Evolutionary conservation across 345 rosid species (phyloP), one percentile per base, ranked within the genome.

Genomic region (Eucalyptus sp.): DNA sequence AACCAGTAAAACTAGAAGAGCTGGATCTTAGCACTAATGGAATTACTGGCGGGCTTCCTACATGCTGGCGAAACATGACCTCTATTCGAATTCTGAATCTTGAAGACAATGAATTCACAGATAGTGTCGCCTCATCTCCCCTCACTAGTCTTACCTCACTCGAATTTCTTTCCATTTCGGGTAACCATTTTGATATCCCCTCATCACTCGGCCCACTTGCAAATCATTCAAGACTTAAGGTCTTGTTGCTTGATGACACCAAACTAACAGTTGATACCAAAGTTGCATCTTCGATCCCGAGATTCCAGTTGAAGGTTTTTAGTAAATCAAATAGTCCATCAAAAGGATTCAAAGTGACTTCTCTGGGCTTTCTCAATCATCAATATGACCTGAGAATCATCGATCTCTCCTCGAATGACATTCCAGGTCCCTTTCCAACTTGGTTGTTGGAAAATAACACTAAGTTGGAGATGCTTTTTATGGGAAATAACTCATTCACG

Each of bases 21-120:
- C n/a, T 58, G 3, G 13, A 58, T 25, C 64, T 25, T 58, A 10
- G 13, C 64, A 4, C 0, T 25, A 58, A 58, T 0, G 0, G 0
- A 58, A 58, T 58, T 58, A 25, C n/a, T 0, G 14, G 64, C 14
- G 1, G 3, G n/a, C 64, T 58, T 58, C 64, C 64, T 25, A 25
- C n/a, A 58, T 58, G 64, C 13, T 58, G 64, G 64, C 3, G 64
- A 58, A 58, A 58, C 64, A 58, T 58, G 64, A 58, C n/a, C 3
- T 58, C 64, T 10, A 58, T 58, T 0, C 29, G 13, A 0, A 3
- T 58, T 58, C 1, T 58, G 3, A 24, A 24, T 58, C 64, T 58
- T 25, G 13, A 0, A 10, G 7, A 58, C 7, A 58, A 58, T 58
- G 29, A 58, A 58, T 58, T 58, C 1, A 24, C 14, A 10, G 14